phyloP scores from a whole-genome alignment of 1,139 yeast genomes.

The Meyerozyma sp. region DNA sequence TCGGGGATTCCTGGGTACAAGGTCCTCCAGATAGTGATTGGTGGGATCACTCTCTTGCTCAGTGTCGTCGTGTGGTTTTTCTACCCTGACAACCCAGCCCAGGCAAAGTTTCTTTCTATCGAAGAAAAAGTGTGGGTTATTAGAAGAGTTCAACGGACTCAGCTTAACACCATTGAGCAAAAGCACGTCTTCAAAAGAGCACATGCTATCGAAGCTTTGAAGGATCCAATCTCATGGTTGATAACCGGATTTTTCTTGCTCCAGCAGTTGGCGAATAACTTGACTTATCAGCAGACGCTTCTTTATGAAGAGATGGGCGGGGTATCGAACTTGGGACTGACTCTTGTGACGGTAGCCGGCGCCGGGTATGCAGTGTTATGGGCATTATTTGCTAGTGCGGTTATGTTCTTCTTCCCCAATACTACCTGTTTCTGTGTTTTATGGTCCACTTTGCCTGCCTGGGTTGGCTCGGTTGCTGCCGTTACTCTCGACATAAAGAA shows the following conservation, averaged over 20 bases:
- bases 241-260: conserved; percentile 33
- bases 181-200: conserved; percentile 31
- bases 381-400: conserved; percentile 23
- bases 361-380: conserved; percentile 38
- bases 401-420: conserved; percentile 15
- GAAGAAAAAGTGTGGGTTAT: conserved; percentile 43
- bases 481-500: conserved; percentile 35
- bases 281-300: conserved; percentile 42
- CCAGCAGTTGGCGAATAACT: conserved; percentile 42
- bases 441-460: conserved; percentile 30
- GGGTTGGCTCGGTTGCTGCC: conserved; percentile 41
- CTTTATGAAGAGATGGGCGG: conserved; percentile 38
- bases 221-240: conserved; percentile 44
- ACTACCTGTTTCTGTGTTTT: conserved; percentile 13
- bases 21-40: conserved; percentile 18
- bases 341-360: conserved; percentile 48
- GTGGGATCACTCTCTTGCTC: conserved; percentile 33
- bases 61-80: conserved; percentile 21
- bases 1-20: conserved; percentile 23
- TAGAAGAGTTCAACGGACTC: conserved; percentile 33
- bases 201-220: conserved; percentile 40
- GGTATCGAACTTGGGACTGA: conserved; percentile 38
- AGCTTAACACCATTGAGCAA: conserved; percentile 40
- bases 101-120: conserved; percentile 26
- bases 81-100: conserved; percentile 42